These are phyloP conservation scores for Pterulicium gracile DNA, from an alignment of 1,284 basidiomycete species.

Conservation along the genomic window DNA sequence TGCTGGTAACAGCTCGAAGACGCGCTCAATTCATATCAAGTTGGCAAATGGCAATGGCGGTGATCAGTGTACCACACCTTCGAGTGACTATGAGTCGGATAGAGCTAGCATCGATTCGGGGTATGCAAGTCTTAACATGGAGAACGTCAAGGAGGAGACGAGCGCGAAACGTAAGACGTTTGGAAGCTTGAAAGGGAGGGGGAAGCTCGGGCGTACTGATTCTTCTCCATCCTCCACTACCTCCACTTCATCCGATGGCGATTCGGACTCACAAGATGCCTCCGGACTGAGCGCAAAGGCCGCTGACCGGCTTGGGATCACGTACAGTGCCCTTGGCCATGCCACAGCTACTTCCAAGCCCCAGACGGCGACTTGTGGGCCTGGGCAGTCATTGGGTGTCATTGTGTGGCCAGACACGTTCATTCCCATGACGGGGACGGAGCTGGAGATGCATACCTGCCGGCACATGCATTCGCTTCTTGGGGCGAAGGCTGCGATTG, in stretches of 20 bases:
- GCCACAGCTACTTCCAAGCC: constrained; percentile 5
- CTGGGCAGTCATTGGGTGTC: constrained; percentile 37
- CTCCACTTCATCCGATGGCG: too few species aligned
- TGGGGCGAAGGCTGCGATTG: constrained; percentile 45
- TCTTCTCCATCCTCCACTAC: constrained; percentile 15
- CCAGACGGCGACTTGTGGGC: neutral
- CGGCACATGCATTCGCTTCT: constrained; percentile 54
- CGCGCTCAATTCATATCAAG: constrained; percentile 14
- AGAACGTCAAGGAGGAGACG: neutral
- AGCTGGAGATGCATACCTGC: constrained; percentile 61
- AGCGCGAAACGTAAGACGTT: neutral
- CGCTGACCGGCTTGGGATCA: constrained; percentile 30
- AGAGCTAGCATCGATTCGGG: constrained; percentile 1
- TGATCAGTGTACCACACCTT: too few species aligned
- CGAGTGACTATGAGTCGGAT: too few species aligned
- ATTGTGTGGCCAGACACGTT: constrained; percentile 46
- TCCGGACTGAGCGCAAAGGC: constrained; percentile 30
- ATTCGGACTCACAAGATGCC: too few species aligned
- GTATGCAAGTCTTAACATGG: neutral
- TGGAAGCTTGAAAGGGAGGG: neutral
- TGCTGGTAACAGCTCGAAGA: constrained; percentile 17
- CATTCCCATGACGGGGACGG: constrained; percentile 41
- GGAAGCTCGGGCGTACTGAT: neutral
- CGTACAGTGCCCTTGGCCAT: constrained; percentile 22
- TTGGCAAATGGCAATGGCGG: neutral